Conservation (phyloP, 2,329 filamentous ascomycete species). For the Fusarium neocosmosporiellum region DNA sequence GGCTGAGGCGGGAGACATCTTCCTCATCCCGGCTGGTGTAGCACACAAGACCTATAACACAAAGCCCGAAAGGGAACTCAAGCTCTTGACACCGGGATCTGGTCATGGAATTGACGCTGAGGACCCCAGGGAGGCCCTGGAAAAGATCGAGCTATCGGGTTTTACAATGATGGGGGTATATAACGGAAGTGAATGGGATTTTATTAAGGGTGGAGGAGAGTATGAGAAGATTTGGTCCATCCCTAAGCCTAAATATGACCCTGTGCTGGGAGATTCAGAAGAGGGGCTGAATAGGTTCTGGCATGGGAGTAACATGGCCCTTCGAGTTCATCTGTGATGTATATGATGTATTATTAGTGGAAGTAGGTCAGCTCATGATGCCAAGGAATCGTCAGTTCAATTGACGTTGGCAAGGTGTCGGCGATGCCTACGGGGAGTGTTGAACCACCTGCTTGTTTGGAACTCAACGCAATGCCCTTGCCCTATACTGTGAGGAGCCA, state of each 20-base stretch:
- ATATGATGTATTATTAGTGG: background rate
- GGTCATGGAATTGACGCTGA: constrained; percentile 51
- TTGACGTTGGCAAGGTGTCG: background rate
- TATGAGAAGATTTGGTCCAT: constrained; percentile 36
- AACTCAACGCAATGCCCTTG: background rate
- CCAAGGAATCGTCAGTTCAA: background rate
- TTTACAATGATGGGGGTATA: constrained; percentile 62
- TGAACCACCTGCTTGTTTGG: background rate
- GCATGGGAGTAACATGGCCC: background rate
- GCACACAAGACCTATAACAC: constrained; percentile 65
- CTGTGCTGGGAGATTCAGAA: constrained; percentile 22
- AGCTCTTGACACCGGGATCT: constrained; percentile 57
- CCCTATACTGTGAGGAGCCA: background rate
- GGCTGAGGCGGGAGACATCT: constrained; percentile 65
- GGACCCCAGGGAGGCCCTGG: constrained; percentile 50
- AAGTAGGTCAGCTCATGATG: background rate
- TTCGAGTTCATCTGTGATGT: background rate
- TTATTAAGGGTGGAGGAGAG: constrained; percentile 32
- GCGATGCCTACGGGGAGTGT: background rate
- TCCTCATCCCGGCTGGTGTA: constrained; percentile 67
- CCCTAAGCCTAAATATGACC: constrained; percentile 28
- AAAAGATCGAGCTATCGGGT: constrained; percentile 48
- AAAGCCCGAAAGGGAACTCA: constrained; percentile 45
- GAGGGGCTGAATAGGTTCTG: constrained; percentile 9
- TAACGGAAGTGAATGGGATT: constrained; percentile 34